A percentile compares a stretch with the other conserved stretches of the same genome.
Conservation (phyloP, 2,329 filamentous ascomycete genomes). For the Colletotrichum tropicale region DNA sequence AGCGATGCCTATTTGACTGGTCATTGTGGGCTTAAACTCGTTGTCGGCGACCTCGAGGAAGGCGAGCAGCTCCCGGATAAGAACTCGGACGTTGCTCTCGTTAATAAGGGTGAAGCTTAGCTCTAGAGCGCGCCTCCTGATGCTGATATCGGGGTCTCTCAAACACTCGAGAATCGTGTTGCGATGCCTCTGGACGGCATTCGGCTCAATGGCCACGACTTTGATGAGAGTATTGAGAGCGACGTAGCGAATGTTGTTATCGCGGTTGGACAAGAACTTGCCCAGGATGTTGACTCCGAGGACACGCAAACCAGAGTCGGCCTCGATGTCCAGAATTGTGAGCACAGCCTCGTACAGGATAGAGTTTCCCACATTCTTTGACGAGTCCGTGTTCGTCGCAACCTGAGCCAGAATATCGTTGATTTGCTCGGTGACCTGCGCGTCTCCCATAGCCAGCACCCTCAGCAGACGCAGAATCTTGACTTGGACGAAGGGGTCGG, state of each 20-base stretch:
- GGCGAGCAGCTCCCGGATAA: conserved; percentile 90
- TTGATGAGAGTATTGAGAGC: conserved; percentile 97
- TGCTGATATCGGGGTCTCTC: conserved; percentile 97
- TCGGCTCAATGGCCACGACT: conserved; percentile 96
- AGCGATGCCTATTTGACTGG: conserved; percentile 95
- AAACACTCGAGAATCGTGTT: conserved; percentile 98
- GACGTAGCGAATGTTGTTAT: conserved; percentile 99
- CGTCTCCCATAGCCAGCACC: conserved; percentile 85
- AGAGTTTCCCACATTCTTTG: conserved; percentile 98
- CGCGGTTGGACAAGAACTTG: conserved; percentile 97
- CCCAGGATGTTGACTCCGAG: conserved; percentile 97
- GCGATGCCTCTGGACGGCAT: conserved; percentile 93
- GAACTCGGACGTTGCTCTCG: conserved; percentile 90
- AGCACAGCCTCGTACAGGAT: conserved; percentile 97
- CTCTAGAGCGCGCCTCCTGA: conserved; percentile 91
- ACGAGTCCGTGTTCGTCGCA: conserved; percentile 95
- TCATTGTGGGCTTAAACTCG: conserved; percentile 99
- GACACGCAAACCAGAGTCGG: conserved; percentile 91
- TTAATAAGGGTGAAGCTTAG: conserved; percentile 98
- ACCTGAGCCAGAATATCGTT: conserved; percentile 98
- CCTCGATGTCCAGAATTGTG: conserved; percentile 97
- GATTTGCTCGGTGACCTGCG: conserved; percentile 91
- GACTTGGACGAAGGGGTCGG: conserved; percentile 96
- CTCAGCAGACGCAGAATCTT: conserved; percentile 89
- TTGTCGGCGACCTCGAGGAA: conserved; percentile 98